Base-by-base conservation (phyloP, 768 basidiomycete species). In the Hemileccinum rubropunctum region DNA sequence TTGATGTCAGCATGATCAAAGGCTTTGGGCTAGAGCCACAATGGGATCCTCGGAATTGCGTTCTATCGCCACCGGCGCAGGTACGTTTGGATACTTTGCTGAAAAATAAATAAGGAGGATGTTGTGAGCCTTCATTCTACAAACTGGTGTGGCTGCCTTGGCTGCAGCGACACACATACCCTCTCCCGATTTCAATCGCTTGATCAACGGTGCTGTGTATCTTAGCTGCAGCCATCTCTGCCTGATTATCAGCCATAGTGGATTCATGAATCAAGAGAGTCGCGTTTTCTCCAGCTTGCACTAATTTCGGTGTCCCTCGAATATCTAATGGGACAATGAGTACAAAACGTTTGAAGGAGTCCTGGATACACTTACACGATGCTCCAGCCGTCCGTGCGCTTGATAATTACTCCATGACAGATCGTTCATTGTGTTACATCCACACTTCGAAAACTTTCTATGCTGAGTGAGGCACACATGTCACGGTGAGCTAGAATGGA, bases 71-170 rank as follows among this genome's bases (percentile, higher is more conserved):
- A 71, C 62, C 11, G 75, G 67, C 4, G 77, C 71, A 3, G 91
- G 91, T 63, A 95, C 74, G 58, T 89, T 92, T 15, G 95, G 92
- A 67, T 95, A 95, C 26, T 94, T 84, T 35, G 90, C 90, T 10
- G 94, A 97, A 71, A 98, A 98, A 66, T 98, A 94, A 0, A 93
- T 98, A 18, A 98, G 78, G n/a, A 98, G 79, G 36, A 91, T 76
- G 54, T 91, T 84, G 46, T 82, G 72, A 1, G 93, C 93, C 10
- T 79, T 75, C 94, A 95, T 95, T 52, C 92, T 95, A 49, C 34
- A 28, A 28, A 15, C 37, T 4, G 15, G 50, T 26, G 20, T 47
- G 20, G 8, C 13, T 17, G 38, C 4, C 17, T 13, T 35, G 20
- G 13, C 28, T 2, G 20, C 26, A 34, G 15, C 23, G 14, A 35